Base-by-base conservation (phyloP, 306 rosid species). In the Glycine latifolia region DNA sequence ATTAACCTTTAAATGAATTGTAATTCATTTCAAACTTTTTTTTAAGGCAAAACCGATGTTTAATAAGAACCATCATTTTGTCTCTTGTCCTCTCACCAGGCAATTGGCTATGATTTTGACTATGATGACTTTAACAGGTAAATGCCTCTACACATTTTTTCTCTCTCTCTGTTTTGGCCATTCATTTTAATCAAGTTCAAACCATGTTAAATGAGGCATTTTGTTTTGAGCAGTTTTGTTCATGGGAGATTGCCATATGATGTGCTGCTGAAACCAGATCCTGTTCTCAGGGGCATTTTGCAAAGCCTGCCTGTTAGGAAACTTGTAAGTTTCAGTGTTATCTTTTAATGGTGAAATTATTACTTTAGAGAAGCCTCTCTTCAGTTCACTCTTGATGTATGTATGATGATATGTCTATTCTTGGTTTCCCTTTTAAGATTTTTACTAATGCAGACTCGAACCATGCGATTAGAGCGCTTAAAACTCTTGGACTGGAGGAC, bases 201-300 rank as follows among this genome's bases (percentile, higher is more conserved):
- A 26, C 68, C 49, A 14, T 60, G 41, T 55, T 14, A 80, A 61
- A 26, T 31, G 15, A 8, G 10, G 33, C 63, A 75, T 81, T 69
- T 91, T 58, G 44, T 67, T 35, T 41, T 67, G 60, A 79, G 56
- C 87, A 94, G 97, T 75, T 90, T 37, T 78, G 94, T 93, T 83
- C 97, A 95, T 78, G 97, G 97, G 71, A 91, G 93, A 86, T 86
- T 95, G 90, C 91, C 92, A 8, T 95, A 95, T 79, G 39, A 89
- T 70, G 8, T 8, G 56, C 9, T 88, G 68, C 87, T 95, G 26
- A 91, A 89, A 84, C 89, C 94, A 35, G 99, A 95, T 79, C 93
- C 84, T 35, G 86, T 93, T 77, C 89, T 95, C 61, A 89, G 89
- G 84, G 81, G 90, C 77, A 90, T 91, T 69, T 87, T 95, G 80